phyloP scores from a whole-genome alignment of 345 rosid genomes.

The Brassica napus region DNA sequence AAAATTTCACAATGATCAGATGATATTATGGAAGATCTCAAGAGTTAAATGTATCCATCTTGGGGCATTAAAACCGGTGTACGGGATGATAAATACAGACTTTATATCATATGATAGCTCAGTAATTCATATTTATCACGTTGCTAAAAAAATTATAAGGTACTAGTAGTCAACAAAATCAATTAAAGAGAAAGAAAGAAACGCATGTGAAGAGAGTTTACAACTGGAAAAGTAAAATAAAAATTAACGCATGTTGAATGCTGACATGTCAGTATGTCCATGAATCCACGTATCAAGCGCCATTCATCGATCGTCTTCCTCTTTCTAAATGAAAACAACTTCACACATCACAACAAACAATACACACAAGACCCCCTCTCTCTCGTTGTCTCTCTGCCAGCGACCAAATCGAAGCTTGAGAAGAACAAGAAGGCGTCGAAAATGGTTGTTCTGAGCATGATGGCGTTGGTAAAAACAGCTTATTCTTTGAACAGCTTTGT shows the following conservation, averaged over 20 bases:
- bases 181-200: background rate
- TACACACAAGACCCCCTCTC: background rate
- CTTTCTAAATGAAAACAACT: background rate
- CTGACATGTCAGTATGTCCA: conserved; percentile 40
- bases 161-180: conserved; percentile 14
- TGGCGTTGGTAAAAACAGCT: conserved; percentile 38
- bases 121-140: conserved; percentile 4
- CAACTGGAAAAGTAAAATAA: background rate
- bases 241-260: conserved; percentile 33
- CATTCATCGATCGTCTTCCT: conserved; percentile 18
- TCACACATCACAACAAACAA: conserved; percentile 3
- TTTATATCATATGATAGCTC: background rate
- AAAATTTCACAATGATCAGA: too few species aligned
- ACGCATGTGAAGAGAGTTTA: background rate
- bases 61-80: conserved; percentile 8
- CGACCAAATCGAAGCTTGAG: conserved; percentile 36
- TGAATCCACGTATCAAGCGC: conserved; percentile 30
- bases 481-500: conserved; percentile 43
- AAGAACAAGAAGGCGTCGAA: background rate
- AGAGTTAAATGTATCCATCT: background rate
- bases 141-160: background rate
- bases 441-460: conserved; percentile 43
- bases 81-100: background rate
- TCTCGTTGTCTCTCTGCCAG: conserved; percentile 18
- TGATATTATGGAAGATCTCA: too few species aligned